A percentile compares a stretch with the other conserved stretches of the same genome.
phyloP scores from a whole-genome alignment of 2,329 filamentous ascomycete species.

The Cladophialophora carrionii region DNA sequence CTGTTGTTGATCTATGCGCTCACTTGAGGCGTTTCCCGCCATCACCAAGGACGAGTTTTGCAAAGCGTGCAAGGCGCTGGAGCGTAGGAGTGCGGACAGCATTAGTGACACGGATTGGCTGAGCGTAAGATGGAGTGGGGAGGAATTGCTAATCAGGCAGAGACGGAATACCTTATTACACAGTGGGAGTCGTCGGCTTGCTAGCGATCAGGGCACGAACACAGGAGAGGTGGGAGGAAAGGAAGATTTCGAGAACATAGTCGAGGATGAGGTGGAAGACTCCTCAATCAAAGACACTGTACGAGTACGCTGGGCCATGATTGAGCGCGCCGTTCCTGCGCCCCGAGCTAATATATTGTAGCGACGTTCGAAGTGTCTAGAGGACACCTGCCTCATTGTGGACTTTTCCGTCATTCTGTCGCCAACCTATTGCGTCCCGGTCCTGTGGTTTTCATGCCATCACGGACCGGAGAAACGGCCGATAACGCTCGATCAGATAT shows the following conservation, averaged over 20 bases:
- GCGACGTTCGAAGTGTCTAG: neutral
- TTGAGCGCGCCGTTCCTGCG: neutral
- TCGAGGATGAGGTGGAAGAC: slow-evolving; percentile 15
- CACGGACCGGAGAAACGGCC: slow-evolving; percentile 60
- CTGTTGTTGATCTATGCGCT: slow-evolving; percentile 9
- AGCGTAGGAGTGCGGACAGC: slow-evolving; percentile 39
- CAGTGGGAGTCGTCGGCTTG: neutral
- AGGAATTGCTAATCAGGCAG: slow-evolving; percentile 32
- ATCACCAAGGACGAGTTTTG: slow-evolving; percentile 66
- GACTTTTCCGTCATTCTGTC: slow-evolving; percentile 64
- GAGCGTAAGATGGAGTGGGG: slow-evolving; percentile 30
- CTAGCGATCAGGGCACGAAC: slow-evolving; percentile 2
- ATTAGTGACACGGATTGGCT: slow-evolving; percentile 34
- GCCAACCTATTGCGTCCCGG: slow-evolving; percentile 73
- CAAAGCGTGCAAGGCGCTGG: slow-evolving; percentile 65
- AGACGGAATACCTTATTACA: slow-evolving; percentile 8
- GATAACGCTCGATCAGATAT: slow-evolving; percentile 68
- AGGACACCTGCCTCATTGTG: slow-evolving; percentile 30
- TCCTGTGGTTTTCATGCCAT: slow-evolving; percentile 73
- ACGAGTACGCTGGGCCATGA: neutral
- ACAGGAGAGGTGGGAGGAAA: slow-evolving; percentile 9
- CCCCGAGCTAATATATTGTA: slow-evolving; percentile 1
- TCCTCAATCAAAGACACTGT: slow-evolving; percentile 1
- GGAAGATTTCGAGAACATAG: neutral
- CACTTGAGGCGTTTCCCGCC: slow-evolving; percentile 58